A percentile compares a stretch with the other conserved stretches of the same genome.
These are phyloP conservation scores for Rugiboletus extremiorientalis DNA, from an alignment of 1,284 basidiomycete species.

Conservation along the genomic window DNA sequence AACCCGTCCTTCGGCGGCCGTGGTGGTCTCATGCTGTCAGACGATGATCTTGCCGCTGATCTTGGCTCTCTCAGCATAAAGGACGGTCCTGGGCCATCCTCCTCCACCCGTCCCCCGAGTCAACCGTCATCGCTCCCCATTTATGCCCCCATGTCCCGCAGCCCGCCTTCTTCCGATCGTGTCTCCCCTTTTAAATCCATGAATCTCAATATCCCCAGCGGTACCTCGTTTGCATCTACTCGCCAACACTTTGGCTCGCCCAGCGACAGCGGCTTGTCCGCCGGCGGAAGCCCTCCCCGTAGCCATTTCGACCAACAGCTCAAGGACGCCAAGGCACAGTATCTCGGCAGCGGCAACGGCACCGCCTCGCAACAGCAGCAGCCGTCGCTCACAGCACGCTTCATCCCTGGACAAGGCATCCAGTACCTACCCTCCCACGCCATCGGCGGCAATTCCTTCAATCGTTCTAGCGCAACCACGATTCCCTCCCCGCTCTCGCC, in stretches of 20 bases:
- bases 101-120: slow-evolving; percentile 48
- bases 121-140: slow-evolving; percentile 69
- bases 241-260: slow-evolving; percentile 57
- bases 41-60: slow-evolving; percentile 77
- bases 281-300: slow-evolving; percentile 41
- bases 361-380: slow-evolving; percentile 27
- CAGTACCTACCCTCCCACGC: slow-evolving; percentile 52
- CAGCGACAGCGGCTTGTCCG: slow-evolving; percentile 51
- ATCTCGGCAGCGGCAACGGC: slow-evolving; percentile 29
- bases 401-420: slow-evolving; percentile 63
- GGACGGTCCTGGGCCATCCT: slow-evolving; percentile 45
- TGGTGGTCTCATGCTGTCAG: slow-evolving; percentile 64
- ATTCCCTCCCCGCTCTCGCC: slow-evolving; percentile 48
- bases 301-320: slow-evolving; percentile 43
- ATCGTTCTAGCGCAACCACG: slow-evolving; percentile 32
- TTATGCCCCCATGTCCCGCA: slow-evolving; percentile 65
- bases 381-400: slow-evolving; percentile 51
- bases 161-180: slow-evolving; percentile 54
- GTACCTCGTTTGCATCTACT: slow-evolving; percentile 39
- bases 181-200: slow-evolving; percentile 57
- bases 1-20: slow-evolving; percentile 31
- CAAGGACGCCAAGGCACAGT: slow-evolving; percentile 39
- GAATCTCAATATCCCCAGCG: slow-evolving; percentile 53
- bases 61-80: slow-evolving; percentile 65
- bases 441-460: slow-evolving; percentile 28